A percentile compares a stretch with the other conserved stretches of the same genome.
Conservation (phyloP, 257 asterid genomes). For the Plantago major region DNA sequence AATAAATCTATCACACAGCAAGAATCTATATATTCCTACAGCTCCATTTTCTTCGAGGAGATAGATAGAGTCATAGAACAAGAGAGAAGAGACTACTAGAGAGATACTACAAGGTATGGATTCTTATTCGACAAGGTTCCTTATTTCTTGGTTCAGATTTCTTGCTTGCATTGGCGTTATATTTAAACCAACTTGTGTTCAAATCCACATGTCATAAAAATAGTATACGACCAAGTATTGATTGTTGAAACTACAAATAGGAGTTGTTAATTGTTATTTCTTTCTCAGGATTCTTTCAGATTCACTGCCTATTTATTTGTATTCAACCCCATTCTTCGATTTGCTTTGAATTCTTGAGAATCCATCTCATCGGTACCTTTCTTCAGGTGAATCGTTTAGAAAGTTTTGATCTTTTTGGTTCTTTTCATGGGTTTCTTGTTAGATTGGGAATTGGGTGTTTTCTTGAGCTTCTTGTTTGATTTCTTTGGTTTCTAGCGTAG, state of each 20-base stretch:
- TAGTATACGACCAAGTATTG: neutral
- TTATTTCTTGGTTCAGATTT: no score
- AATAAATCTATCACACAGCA: no score
- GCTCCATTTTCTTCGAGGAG: no score
- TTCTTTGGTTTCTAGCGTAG: no score
- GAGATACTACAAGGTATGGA: no score
- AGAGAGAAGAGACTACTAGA: no score
- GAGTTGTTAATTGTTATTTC: no score
- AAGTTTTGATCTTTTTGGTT: constrained; percentile 1
- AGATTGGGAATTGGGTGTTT: no score
- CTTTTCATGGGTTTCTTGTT: neutral
- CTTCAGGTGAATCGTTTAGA: constrained; percentile 27
- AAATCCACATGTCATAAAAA: neutral
- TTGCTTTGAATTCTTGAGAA: constrained; percentile 31
- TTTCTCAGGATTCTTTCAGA: neutral
- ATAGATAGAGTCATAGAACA: no score
- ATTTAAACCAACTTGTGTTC: constrained; percentile 25
- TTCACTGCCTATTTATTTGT: constrained; percentile 1
- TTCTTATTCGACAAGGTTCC: no score
- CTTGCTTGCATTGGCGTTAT: constrained; percentile 21
- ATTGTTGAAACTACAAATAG: neutral
- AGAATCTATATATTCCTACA: no score
- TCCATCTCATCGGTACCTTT: constrained; percentile 24
- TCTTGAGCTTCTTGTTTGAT: no score
- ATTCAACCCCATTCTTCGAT: constrained; percentile 13